Base-by-base conservation (phyloP, 2,329 filamentous ascomycete species). In the Hypomyces perniciosus region DNA sequence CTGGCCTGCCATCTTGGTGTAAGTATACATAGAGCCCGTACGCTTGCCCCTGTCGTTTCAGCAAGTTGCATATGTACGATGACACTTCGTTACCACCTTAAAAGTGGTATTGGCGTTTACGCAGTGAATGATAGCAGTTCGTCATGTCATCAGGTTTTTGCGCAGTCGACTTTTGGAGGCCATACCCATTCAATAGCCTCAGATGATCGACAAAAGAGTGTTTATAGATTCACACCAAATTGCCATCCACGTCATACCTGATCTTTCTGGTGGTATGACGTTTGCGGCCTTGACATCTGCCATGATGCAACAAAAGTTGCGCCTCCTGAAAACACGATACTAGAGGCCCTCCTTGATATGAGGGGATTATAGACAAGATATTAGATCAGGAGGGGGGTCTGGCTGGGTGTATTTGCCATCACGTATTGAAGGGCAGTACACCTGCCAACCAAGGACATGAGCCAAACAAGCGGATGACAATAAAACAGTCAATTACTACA, bases 201-300 rank as follows among this genome's bases (percentile, higher is more conserved):
- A 20, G 20, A 20, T 20, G 20, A 20, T 20, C 20, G 20, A 20
- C 20, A 20, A 20, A 20, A 20, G 20, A 20, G 20, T 20, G 20
- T 20, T 20, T 20, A 20, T 20, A 20, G 20, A 20, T 20, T 20
- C 35, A 13, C n/a, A 39, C 29, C 8, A 39, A 13, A n/a, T 38
- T 52, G 30, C 30, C 41, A 48, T 52, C 20, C 40, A 48, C 40
- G 45, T 52, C 50, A 52, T 48, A 28, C 28, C 28, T 12, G 35
- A 8, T 27, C 30, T 42, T 41, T 37, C n/a, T 27, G 10, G 13
- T 33, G 20, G 26, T 48, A 45, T 48, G 45, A 48, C 45, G 50
- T 48, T 48, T 27, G 41, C 29, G 39, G 39, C 40, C 34, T 33
- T 44, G 40, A 34, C 27, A 34, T 29, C 27, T 28, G 38, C 30